These are phyloP conservation scores for Corymbia maculata DNA, from an alignment of 345 rosid species.

Conservation along the genomic window DNA sequence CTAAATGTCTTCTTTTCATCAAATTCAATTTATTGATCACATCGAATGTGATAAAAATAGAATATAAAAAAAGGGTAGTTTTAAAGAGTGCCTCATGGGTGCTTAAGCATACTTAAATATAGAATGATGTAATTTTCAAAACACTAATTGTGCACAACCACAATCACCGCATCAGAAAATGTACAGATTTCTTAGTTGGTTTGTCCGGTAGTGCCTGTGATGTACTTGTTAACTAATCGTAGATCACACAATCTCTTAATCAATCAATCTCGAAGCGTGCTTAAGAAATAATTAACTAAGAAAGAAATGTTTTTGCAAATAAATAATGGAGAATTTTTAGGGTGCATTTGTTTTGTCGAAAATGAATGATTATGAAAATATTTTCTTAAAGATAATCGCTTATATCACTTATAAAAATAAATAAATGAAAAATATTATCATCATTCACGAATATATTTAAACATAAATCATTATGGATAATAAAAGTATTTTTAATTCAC, in stretches of 20 bases:
- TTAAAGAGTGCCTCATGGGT: not conserved
- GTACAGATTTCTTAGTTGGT: not conserved
- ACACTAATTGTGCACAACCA: not conserved
- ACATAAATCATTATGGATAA: not conserved
- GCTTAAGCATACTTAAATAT: not conserved
- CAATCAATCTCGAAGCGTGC: not conserved
- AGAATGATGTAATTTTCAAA: not conserved
- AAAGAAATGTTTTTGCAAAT: not conserved
- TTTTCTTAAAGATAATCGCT: not conserved
- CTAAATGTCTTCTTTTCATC: not conserved
- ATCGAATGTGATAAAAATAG: not conserved
- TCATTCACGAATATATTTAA: not conserved
- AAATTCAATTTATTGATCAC: not conserved
- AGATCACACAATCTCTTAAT: not conserved
- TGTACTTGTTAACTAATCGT: not conserved
- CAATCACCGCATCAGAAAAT: not conserved
- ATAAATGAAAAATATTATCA: not conserved
- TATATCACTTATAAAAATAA: not conserved
- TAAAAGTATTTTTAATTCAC: not conserved
- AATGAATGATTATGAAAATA: not conserved
- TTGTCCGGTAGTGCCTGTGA: not conserved
- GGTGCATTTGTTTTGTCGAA: fast-evolving
- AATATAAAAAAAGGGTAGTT: not conserved
- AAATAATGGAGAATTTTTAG: not conserved
- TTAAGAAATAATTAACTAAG: not conserved